Base-by-base conservation (phyloP, 106 monocot species). In the Narthecium ossifragum region DNA sequence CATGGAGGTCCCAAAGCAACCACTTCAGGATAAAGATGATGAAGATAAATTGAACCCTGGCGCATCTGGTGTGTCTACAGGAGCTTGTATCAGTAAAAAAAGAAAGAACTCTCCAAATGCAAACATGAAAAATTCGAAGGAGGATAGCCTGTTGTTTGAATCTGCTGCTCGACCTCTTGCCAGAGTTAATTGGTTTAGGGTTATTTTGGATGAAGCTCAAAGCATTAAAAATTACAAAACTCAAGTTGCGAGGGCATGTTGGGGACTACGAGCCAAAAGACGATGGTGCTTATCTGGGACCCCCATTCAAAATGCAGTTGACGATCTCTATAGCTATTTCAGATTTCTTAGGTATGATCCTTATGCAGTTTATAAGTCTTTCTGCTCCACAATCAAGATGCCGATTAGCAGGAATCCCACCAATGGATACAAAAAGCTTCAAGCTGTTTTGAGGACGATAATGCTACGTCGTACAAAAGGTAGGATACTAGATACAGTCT, bases 391-490 rank as follows among this genome's bases (percentile, higher is more conserved):
- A 54, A 90, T 96, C 70, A 96, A 96, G 56, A 22, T 50, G 0
- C 90, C 90, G 6, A 90, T 96, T 22, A 86, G 37, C 51, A 75
- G 71, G 46, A 73, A 96, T 49, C 83, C 96, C 22, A 40, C 56
- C 30, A 75, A 41, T 59, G 90, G 96, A 6, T 96, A 96, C 70
- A 78, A 74, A 64, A 96, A 90, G 62, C 86, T 96, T 46, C 96
- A 96, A 67, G 83, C 83, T 64, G 83, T 96, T 57, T 55, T 90
- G 57, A 86, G 81, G 68, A 81, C 83, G 1, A 73, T 96, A 62
- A 86, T 96, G 96, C 57, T 96, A 18, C 80, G 96, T 8, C 86
- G 86, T 8, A 96, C 96, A 70, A 96, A 96, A 86, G 96, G 93
- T 93, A n/a, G n/a, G 52, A 68, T 9, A 26, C n/a, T 66, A 43